These are phyloP conservation scores for Erysimum cheiri DNA, from an alignment of 441 rosid species.

Conservation along the genomic window DNA sequence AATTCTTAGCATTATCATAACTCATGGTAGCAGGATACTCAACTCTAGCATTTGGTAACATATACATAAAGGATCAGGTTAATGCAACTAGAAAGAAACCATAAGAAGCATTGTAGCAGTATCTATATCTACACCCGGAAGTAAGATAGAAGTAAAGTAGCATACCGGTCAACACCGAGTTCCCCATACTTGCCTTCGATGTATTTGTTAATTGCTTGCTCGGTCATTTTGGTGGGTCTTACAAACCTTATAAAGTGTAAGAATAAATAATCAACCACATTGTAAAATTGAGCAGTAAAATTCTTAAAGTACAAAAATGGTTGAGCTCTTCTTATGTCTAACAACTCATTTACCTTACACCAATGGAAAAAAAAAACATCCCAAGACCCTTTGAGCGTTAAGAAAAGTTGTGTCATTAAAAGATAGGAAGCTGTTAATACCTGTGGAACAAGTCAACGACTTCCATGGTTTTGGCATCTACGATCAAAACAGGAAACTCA, in stretches of 20 bases:
- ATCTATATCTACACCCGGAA: conserved; percentile 3
- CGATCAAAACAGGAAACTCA: conserved; percentile 81
- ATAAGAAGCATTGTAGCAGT: background rate
- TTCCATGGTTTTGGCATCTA: conserved; percentile 71
- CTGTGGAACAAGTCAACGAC: conserved; percentile 88
- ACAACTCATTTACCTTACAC: background rate
- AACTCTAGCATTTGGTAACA: background rate
- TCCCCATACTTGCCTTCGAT: conserved; percentile 88
- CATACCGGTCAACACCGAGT: conserved; percentile 90
- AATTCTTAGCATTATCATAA: conserved; percentile 6
- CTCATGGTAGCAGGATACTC: background rate
- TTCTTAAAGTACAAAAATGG: conserved; percentile 13
- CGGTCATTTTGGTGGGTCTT: conserved; percentile 81
- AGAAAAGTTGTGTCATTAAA: background rate
- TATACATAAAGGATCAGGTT: background rate
- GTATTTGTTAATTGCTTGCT: conserved; percentile 71
- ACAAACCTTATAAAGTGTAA: conserved; percentile 67
- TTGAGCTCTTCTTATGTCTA: background rate
- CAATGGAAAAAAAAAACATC: conserved; percentile 13
- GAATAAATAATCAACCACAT: conserved; percentile 16
- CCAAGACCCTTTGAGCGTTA: background rate
- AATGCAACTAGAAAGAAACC: background rate
- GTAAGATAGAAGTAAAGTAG: conserved; percentile 24
- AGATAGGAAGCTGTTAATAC: conserved; percentile 47
- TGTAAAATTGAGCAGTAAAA: background rate